Base-by-base conservation (phyloP, 2,329 filamentous ascomycete genomes). In the Colletotrichum viniferum region DNA sequence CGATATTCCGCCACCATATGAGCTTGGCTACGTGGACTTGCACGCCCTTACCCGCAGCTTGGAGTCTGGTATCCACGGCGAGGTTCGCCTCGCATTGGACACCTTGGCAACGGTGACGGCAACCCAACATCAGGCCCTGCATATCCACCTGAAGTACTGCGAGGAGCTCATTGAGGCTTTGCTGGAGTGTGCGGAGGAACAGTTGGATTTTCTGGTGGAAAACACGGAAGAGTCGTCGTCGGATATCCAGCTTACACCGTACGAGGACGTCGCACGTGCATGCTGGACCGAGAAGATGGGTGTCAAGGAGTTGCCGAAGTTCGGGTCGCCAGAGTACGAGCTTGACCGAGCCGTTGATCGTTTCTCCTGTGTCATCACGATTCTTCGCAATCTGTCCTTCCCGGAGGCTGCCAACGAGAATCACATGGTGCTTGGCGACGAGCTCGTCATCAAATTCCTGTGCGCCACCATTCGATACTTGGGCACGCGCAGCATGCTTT, bases 351-450 rank as follows among this genome's bases (percentile, higher is more conserved):
- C 96, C 4, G 96, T 96, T 5, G 96, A 98, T 79, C 92, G 94
- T 74, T 85, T 99, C 63, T 93, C 98, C 71, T 97, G 96, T 81
- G 94, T 98, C 78, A 98, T 96, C 2, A 98, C 95, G 0, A 96
- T 98, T 72, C 86, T 99, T 62, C 94, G 97, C 74, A 99, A 99
- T 79, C 90, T 98, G 18, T 98, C 97, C 0, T 98, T 98, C 83
- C 82, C 94, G 90, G 75, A 76, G 14, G 74, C 71, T 7, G 66
- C 60, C 10, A 85, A 92, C 71, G 82, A 85, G 32, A 98, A 98
- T 79, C 95, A 97, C 79, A 84, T 84, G 5, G 86, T 93, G 1
- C 89, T 99, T 13, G 94, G 95, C 1, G 94, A 95, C 70, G 90
- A 95, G 68, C 86, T 91, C 7, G 93, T 98, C 21, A 90, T 98